These are phyloP conservation scores for Pyronema domesticum DNA, from an alignment of 495 filamentous ascomycete species.

Conservation along the genomic window DNA sequence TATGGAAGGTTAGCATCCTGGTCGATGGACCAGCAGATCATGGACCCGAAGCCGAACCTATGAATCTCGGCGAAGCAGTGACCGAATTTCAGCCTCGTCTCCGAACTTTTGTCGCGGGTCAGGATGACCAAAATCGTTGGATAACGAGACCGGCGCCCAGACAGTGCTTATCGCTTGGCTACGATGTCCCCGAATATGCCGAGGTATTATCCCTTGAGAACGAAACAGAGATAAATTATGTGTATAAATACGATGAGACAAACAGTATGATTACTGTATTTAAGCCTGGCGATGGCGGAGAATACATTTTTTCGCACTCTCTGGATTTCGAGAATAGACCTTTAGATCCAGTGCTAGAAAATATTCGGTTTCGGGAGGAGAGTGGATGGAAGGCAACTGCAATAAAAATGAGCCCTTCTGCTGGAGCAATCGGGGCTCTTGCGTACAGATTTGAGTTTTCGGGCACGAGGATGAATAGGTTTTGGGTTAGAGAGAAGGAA, in stretches of 20 bases:
- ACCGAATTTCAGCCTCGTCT: slow-evolving; percentile 46
- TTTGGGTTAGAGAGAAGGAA: slow-evolving; percentile 42
- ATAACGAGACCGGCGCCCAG: neutral
- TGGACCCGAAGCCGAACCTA: slow-evolving; percentile 37
- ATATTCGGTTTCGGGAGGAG: slow-evolving; percentile 22
- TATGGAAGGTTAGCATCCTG: slow-evolving; percentile 43
- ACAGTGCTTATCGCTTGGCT: neutral
- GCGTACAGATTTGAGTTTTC: slow-evolving; percentile 42
- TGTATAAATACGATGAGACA: slow-evolving; percentile 29
- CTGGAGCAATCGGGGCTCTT: slow-evolving; percentile 44
- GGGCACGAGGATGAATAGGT: slow-evolving; percentile 32
- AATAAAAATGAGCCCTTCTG: slow-evolving; percentile 36
- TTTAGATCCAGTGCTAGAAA: slow-evolving; percentile 19
- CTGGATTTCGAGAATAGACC: slow-evolving; percentile 24
- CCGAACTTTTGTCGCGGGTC: slow-evolving; percentile 24
- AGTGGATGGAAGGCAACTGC: slow-evolving; percentile 39
- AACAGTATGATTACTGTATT: slow-evolving; percentile 41
- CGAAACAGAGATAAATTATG: slow-evolving; percentile 32
- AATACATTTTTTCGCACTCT: slow-evolving; percentile 50
- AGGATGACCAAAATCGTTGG: neutral
- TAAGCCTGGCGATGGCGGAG: slow-evolving; percentile 35
- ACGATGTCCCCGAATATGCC: slow-evolving; percentile 34
- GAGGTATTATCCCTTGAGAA: slow-evolving; percentile 40
- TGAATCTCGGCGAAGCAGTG: slow-evolving; percentile 28
- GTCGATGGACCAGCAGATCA: slow-evolving; percentile 30